Conservation (phyloP, 2,329 filamentous ascomycete genomes). For the Microdochium trichocladiopsis region DNA sequence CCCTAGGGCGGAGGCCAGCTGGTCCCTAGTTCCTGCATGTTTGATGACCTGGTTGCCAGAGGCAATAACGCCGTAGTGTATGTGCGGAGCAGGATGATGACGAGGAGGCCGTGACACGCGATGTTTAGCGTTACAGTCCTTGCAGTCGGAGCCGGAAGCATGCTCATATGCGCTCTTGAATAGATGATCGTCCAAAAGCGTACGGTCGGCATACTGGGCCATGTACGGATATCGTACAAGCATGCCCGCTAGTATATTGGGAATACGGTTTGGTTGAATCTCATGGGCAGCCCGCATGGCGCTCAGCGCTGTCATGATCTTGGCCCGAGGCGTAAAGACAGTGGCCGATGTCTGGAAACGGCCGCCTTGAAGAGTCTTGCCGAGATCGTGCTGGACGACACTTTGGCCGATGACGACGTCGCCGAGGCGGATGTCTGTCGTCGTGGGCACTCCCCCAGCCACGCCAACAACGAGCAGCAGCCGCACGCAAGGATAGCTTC, state of each 20-base stretch:
- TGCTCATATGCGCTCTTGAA: background rate
- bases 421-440: slow-evolving; percentile 16
- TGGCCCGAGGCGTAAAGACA: background rate
- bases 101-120: background rate
- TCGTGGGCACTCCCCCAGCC: slow-evolving; percentile 14
- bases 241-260: background rate
- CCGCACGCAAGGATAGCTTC: slow-evolving; percentile 8
- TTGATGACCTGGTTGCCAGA: slow-evolving; percentile 10
- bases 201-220: background rate
- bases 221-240: background rate
- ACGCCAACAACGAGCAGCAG: slow-evolving; percentile 17
- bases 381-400: slow-evolving; percentile 8
- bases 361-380: slow-evolving; percentile 2
- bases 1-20: slow-evolving; percentile 1
- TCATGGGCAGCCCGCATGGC: background rate
- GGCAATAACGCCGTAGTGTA: slow-evolving; percentile 9
- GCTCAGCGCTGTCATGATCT: slow-evolving; percentile 1
- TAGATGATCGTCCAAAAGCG: background rate
- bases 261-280: background rate
- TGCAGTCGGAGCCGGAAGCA: background rate
- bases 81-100: background rate
- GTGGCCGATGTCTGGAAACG: slow-evolving; percentile 2
- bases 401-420: slow-evolving; percentile 13
- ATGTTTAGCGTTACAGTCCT: background rate
- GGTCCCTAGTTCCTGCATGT: slow-evolving; percentile 5